phyloP scores from a whole-genome alignment of 768 basidiomycete genomes.

The Boletus rubroflammeus region DNA sequence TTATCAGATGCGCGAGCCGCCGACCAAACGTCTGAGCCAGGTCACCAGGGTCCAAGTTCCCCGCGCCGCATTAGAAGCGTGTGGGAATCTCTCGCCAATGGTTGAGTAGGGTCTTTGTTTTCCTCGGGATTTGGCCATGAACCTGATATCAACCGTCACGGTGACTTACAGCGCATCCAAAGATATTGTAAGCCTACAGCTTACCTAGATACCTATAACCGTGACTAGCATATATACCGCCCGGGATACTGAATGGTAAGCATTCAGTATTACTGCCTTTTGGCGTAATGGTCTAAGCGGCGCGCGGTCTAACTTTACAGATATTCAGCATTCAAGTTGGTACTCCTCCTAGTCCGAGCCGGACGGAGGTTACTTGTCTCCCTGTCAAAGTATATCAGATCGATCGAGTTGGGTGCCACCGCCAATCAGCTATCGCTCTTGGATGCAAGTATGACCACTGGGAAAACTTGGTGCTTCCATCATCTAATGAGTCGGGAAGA shows the following conservation, averaged over 20 bases:
- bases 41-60: not conserved
- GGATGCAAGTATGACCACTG: not conserved
- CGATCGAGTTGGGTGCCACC: not conserved
- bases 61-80: not conserved
- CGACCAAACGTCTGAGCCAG: not conserved
- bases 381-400: not conserved
- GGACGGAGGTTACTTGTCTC: too few species aligned
- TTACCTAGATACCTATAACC: not conserved
- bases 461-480: not conserved
- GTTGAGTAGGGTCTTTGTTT: not conserved
- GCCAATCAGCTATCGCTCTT: not conserved
- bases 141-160: too few species aligned
- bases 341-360: not conserved
- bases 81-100: not conserved
- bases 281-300: too few species aligned
- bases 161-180: too few species aligned
- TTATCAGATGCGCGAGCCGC: slow-evolving; percentile 6
- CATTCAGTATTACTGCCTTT: too few species aligned
- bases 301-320: too few species aligned
- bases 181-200: not conserved
- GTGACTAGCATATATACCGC: slow-evolving; percentile 30
- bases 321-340: not conserved
- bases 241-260: not conserved
- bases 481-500: not conserved
- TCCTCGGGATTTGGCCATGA: not conserved